These are phyloP conservation scores for Escallonia rubra DNA, from an alignment of 129 eudicot species.

Conservation along the genomic window DNA sequence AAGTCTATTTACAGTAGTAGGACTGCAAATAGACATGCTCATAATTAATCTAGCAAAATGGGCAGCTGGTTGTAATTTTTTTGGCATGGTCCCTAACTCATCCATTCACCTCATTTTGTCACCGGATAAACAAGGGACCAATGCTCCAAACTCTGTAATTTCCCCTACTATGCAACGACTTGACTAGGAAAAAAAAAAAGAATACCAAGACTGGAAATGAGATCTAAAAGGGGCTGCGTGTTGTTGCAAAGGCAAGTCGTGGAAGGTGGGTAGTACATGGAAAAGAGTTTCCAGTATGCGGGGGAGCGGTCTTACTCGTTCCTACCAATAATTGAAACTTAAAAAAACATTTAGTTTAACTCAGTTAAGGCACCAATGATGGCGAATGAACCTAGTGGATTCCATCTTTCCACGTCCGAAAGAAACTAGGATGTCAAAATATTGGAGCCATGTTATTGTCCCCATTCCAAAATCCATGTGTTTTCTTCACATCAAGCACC, in stretches of 20 bases:
- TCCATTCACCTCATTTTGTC: no score
- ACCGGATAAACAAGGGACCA: no score
- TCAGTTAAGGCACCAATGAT: slow-evolving; percentile 46
- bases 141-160: no score
- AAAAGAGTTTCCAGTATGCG: background rate
- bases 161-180: no score
- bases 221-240: background rate
- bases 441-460: slow-evolving; percentile 44
- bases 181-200: no score
- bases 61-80: no score
- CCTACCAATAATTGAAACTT: slow-evolving; percentile 35
- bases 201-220: background rate
- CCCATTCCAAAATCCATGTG: slow-evolving; percentile 55
- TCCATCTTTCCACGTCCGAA: slow-evolving; percentile 67
- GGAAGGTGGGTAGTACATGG: background rate
- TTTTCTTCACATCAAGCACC: slow-evolving; percentile 44
- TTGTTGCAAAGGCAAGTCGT: background rate
- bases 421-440: slow-evolving; percentile 32
- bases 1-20: no score
- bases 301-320: background rate
- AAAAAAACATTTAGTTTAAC: slow-evolving; percentile 14
- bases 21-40: no score
- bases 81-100: no score
- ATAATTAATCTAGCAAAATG: no score
- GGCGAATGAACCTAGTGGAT: slow-evolving; percentile 42